These are phyloP conservation scores for Collybia sp. DNA, from an alignment of 768 basidiomycete species.

Conservation along the genomic window DNA sequence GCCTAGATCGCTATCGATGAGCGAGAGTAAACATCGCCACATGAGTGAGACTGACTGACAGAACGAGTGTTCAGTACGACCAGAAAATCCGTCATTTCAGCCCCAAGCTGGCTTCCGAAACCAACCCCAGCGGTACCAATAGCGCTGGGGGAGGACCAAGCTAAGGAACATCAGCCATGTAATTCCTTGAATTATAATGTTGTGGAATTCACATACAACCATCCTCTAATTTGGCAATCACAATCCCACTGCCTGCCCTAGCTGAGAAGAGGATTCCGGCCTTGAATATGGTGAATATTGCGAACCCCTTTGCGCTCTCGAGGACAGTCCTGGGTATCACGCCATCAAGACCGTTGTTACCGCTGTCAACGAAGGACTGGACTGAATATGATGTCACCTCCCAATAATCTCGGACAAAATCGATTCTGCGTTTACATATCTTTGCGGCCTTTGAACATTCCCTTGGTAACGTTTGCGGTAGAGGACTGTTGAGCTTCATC, in stretches of 20 bases:
- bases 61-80: slow-evolving; percentile 82
- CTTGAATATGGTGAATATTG: slow-evolving; percentile 88
- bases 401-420: neutral
- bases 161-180: slow-evolving; percentile 28
- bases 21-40: slow-evolving; percentile 2
- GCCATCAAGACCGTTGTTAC: slow-evolving; percentile 83
- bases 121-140: slow-evolving; percentile 92
- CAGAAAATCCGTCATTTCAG: slow-evolving; percentile 88
- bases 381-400: slow-evolving; percentile 37
- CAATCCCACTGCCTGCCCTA: slow-evolving; percentile 80
- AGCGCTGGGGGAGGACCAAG: slow-evolving; percentile 93
- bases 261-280: slow-evolving; percentile 73
- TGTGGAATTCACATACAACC: slow-evolving; percentile 54
- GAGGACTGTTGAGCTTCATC: slow-evolving; percentile 46
- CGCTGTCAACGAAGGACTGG: slow-evolving; percentile 76
- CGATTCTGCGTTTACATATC: slow-evolving; percentile 55
- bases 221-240: slow-evolving; percentile 78
- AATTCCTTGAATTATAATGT: slow-evolving; percentile 1
- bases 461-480: slow-evolving; percentile 63
- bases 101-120: slow-evolving; percentile 77
- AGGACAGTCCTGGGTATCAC: slow-evolving; percentile 47
- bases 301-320: slow-evolving; percentile 65
- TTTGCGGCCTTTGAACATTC: slow-evolving; percentile 87
- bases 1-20: slow-evolving; percentile 33
- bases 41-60: slow-evolving; percentile 34